Base-by-base conservation (phyloP, 2,329 filamentous ascomycete species). In the Verticillium alfalfae region DNA sequence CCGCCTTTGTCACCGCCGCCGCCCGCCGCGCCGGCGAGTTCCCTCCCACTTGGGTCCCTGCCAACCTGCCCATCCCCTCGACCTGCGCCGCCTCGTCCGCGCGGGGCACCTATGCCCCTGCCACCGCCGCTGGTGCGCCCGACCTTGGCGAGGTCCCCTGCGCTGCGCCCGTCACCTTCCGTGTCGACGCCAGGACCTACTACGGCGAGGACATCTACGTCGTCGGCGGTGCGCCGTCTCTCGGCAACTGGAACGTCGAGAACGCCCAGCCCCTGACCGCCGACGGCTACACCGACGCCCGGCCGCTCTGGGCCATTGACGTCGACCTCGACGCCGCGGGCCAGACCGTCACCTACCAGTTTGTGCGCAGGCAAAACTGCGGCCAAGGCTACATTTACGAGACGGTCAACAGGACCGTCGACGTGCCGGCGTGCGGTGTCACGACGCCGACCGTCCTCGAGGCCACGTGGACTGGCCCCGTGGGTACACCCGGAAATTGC, bases 121-220 rank as follows among this genome's bases (percentile, higher is more conserved):
- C 75, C 3, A 68, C 69, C 4, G 71, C 69, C 5, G 74, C 74
- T 8, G 74, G 74, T 10, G 73, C 74, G 15, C 72, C 74, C n/a
- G 66, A 71, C 62, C 64, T 73, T 36, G 72, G 67, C 31, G 58
- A 59, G n/a, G 66, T 59, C 34, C 64, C 67, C 8, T 76, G 72
- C 66, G 68, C 69, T 13, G 65, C 72, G 34, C 74, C 72, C 12
- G 74, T 83, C 6, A 72, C 72, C 3, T 82, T 83, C 70, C 72
- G 75, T 58, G 76, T 80, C 8, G 79, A 79, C 63, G 79, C 77
- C 1, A 73, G 72, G 0, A 83, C 80, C 0, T 76, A 77, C 58
- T 78, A 72, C 59, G 81, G 81, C 9, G 79, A 83, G 69, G 81
- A 79, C 34, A 64, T 83, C 31, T 79, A 78, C 60, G 67, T 83